A percentile compares a stretch with the other conserved stretches of the same genome.
Evolutionary conservation across 1,284 basidiomycete genomes (phyloP).

Genomic region (Caloboletus inedulis): DNA sequence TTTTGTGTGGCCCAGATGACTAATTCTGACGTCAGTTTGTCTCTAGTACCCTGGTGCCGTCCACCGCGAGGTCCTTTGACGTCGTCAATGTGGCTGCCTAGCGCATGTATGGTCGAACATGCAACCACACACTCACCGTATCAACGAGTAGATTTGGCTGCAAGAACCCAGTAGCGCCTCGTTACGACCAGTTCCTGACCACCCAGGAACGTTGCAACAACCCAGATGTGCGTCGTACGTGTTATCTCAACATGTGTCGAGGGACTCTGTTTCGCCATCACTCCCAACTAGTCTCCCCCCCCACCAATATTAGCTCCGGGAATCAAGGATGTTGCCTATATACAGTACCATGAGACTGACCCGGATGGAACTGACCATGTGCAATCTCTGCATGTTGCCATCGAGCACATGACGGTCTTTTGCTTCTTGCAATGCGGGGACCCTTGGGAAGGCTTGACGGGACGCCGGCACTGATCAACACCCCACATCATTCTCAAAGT

Average conservation of each 20-base stretch:
- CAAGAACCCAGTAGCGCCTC: not conserved
- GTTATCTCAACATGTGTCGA: not conserved
- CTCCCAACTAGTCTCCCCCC: not conserved
- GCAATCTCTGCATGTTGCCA: not conserved
- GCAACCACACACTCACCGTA: too few species aligned
- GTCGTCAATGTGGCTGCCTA: too few species aligned
- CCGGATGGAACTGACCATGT: not conserved
- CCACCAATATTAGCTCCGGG: not conserved
- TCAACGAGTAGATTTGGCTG: not conserved
- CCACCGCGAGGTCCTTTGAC: too few species aligned
- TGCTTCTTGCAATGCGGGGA: not conserved
- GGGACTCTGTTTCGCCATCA: not conserved
- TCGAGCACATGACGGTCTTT: not conserved
- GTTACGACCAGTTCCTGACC: not conserved
- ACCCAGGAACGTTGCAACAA: not conserved
- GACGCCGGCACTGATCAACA: too few species aligned
- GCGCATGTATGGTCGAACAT: not conserved
- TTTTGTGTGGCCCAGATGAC: not conserved
- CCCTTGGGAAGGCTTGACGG: too few species aligned
- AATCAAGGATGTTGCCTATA: not conserved
- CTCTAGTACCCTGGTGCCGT: constrained; percentile 10
- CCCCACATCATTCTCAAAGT: too few species aligned
- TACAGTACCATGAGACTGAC: not conserved
- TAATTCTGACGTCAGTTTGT: constrained; percentile 4
- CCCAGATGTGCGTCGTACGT: not conserved